Evolutionary conservation across 768 basidiomycete species (phyloP), one percentile per base, ranked within the genome.

Genomic region (Rickenella mellea): DNA sequence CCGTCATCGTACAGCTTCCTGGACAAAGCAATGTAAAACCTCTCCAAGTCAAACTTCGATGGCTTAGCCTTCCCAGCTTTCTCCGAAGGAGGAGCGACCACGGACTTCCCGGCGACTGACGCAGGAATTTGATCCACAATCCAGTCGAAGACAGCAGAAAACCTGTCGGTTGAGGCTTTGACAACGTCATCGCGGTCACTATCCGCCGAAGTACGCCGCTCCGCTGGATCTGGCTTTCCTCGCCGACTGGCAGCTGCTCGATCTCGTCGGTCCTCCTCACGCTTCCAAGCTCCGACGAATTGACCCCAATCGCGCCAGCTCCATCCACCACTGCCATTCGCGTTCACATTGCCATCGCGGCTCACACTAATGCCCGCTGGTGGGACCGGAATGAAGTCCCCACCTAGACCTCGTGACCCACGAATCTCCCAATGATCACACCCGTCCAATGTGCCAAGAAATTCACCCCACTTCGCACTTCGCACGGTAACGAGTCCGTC

Each of bases 391-490:
- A 71, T 74, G 14, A 78, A 58, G 48, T 85, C 77, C 1, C 80
- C 66, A 35, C 69, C 76, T 37, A 76, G 68, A 3, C 91, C 88
- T n/a, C 82, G 63, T 17, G 88, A 81, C 0, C 94, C 96, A 47
- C 96, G 66, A 57, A 97, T 74, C 52, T 94, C 85, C 96, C 96
- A 99, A 55, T 99, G 96, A 66, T 99, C 92, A 51, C 81, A 84
- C 1, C 81, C 83, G 48, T 94, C 85, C 54, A 98, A 68, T 14
- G 77, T 76, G 3, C 96, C 96, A 25, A 99, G 64, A 58, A 92
- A 97, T 55, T 96, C 88, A 14, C 96, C 96, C 93, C 94, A 98
- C 49, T 80, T 79, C 5, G 96, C 90, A 52, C 84, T 87, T 50
- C 86, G 79, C n/a, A 99, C 71, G 12, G 83, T 83, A 12, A 98